Percentiles rank a stretch among this genome's conserved stretches.
phyloP scores from a whole-genome alignment of 192 early-diverging fungal species.

The Coemansia sp. region DNA sequence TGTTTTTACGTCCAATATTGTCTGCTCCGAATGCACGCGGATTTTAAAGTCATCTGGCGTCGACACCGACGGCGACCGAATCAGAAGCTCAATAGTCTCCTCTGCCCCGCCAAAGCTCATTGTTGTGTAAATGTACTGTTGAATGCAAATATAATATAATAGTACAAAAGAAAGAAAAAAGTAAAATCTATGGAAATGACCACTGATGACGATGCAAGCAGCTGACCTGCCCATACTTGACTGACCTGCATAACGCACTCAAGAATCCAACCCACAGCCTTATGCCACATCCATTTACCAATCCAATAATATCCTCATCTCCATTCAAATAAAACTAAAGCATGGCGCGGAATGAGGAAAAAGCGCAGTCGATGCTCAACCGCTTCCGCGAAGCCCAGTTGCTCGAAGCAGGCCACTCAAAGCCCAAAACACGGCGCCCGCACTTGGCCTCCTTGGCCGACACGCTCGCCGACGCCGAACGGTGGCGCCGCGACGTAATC shows the following conservation, averaged over 20 bases:
- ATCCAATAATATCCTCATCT: too few relatives aligned
- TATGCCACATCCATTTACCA: too few relatives aligned
- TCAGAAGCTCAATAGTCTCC: slow-evolving; percentile 14
- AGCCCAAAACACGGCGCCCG: slow-evolving; percentile 70
- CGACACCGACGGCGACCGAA: slow-evolving; percentile 42
- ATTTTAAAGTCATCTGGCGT: slow-evolving; percentile 41
- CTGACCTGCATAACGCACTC: not conserved
- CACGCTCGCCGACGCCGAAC: slow-evolving; percentile 77
- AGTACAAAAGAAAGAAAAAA: not conserved
- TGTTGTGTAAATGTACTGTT: not conserved
- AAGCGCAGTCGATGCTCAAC: slow-evolving; percentile 98
- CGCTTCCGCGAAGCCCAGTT: slow-evolving; percentile 94
- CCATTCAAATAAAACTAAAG: not conserved
- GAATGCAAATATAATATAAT: not conserved
- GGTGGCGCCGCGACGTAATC: slow-evolving; percentile 88
- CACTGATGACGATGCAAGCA: not conserved
- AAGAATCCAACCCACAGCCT: not conserved
- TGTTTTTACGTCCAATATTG: slow-evolving; percentile 28
- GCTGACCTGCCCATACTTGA: not conserved
- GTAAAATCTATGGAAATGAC: not conserved
- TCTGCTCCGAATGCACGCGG: slow-evolving; percentile 9
- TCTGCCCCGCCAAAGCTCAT: not conserved
- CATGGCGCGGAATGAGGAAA: slow-evolving; percentile 91
- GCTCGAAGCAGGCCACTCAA: slow-evolving; percentile 71
- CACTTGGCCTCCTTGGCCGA: slow-evolving; percentile 68